phyloP scores from a whole-genome alignment of 495 filamentous ascomycete species.

The Clavariopsis aquatica region DNA sequence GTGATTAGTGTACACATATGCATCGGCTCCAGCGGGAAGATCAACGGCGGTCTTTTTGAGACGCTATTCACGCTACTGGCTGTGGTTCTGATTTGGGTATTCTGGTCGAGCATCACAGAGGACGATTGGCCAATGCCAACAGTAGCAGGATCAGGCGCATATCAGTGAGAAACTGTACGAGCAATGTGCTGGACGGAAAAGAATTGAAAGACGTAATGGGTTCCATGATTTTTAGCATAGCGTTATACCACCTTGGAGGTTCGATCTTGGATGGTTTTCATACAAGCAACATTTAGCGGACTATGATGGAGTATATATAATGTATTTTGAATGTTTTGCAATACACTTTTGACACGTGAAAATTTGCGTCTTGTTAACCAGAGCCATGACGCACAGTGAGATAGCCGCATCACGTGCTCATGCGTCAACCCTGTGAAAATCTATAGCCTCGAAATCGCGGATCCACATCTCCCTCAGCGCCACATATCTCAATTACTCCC shows the following conservation, averaged over 20 bases:
- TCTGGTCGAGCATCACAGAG: slow-evolving; percentile 99
- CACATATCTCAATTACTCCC: not conserved
- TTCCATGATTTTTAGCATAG: slow-evolving; percentile 39
- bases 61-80: slow-evolving; percentile 86
- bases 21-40: slow-evolving; percentile 73
- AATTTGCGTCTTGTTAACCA: not conserved
- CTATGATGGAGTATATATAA: slow-evolving; percentile 24
- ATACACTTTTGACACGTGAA: not conserved
- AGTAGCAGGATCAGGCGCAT: slow-evolving; percentile 45
- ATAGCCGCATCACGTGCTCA: not conserved
- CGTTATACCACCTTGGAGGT: slow-evolving; percentile 31
- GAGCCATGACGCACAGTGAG: not conserved
- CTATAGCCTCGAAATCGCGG: not conserved
- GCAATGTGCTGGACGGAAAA: slow-evolving; percentile 10
- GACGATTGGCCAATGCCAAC: slow-evolving; percentile 90
- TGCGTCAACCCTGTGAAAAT: not conserved
- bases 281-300: slow-evolving; percentile 10
- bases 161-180: slow-evolving; percentile 45
- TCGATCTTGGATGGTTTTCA: slow-evolving; percentile 14
- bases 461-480: not conserved
- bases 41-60: slow-evolving; percentile 91
- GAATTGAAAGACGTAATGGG: slow-evolving; percentile 21
- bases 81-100: slow-evolving; percentile 82
- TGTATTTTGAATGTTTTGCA: slow-evolving; percentile 19
- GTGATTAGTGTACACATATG: slow-evolving; percentile 90